Base-by-base conservation (phyloP, 2,329 filamentous ascomycete species). In the Aspergillus sergii region DNA sequence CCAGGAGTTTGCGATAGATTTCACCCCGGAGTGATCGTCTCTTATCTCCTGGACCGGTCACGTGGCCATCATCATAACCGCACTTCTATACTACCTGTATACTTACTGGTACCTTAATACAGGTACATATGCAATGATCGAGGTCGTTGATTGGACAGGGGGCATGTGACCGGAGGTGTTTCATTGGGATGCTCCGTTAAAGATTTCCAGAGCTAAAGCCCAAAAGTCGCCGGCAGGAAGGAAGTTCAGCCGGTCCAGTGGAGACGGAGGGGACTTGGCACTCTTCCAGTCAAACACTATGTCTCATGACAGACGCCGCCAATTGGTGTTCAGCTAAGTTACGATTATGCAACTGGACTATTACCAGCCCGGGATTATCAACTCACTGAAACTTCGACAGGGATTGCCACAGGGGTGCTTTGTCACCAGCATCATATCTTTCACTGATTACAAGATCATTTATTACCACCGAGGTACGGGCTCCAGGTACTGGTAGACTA, bases 221-320 rank as follows among this genome's bases (percentile, higher is more conserved):
- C n/a, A 39, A 39, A 39, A 39, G 26, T n/a, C 36, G 34, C 23
- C 51, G 51, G 51, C 30, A 34, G 51, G 51, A 55, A 23, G 51
- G 51, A 55, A 55, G 51, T 55, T 39, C 51, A 26, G 3, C 51
- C 51, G 51, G 51, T 39, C 34, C n/a, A 36, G 51, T 55, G 51
- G 51, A 26, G 51, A 36, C 51, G 14, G 21, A 16, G 21, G n/a
- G 34, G 8, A 26, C 51, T 55, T 55, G 51, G 51, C 51, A 39
- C 32, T 26, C 28, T 11, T 12, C 11, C 11, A 39, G 23, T 12
- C 34, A 39, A 55, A 41, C n/a, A 39, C 51, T 32, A 21, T 51
- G 48, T 51, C 28, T 51, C 48, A 51, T 51, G 48, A 50, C 46
- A 30, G 14, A 50, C 46, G 12, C 23, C 46, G 45, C 46, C 23